phyloP scores from a whole-genome alignment of 2,329 filamentous ascomycete species.

The Trichoderma aggressivum region DNA sequence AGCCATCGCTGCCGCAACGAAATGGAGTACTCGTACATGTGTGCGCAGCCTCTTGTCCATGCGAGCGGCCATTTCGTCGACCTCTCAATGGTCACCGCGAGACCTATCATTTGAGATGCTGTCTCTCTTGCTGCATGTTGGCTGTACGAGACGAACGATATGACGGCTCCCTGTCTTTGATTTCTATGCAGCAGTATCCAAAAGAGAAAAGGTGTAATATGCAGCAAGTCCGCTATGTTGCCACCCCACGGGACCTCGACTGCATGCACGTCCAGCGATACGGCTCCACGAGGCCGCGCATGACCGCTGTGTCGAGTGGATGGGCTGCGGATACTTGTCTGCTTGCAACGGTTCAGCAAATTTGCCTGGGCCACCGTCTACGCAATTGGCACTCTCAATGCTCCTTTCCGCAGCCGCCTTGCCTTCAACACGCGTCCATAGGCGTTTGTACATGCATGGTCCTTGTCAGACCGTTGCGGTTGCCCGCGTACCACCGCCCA shows the following conservation, averaged over 20 bases:
- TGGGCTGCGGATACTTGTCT: background rate
- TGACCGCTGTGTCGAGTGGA: conserved; percentile 4
- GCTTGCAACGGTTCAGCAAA: background rate
- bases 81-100: background rate
- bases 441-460: background rate
- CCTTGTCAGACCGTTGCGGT: background rate
- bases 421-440: background rate
- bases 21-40: background rate
- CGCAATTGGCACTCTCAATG: background rate
- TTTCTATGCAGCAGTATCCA: conserved; percentile 1
- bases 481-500: conserved; percentile 4
- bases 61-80: background rate
- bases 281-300: conserved; percentile 10
- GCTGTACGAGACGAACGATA: background rate
- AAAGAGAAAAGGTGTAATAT: background rate
- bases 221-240: conserved; percentile 1
- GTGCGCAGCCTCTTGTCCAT: background rate
- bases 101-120: conserved; percentile 1
- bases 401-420: background rate
- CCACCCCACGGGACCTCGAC: conserved; percentile 31
- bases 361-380: background rate
- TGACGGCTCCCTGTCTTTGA: background rate
- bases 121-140: conserved; percentile 2
- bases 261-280: conserved; percentile 30
- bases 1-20: background rate